These are phyloP conservation scores for Volvox africanus DNA, from an alignment of 139 green algal genomes.

Conservation along the genomic window DNA sequence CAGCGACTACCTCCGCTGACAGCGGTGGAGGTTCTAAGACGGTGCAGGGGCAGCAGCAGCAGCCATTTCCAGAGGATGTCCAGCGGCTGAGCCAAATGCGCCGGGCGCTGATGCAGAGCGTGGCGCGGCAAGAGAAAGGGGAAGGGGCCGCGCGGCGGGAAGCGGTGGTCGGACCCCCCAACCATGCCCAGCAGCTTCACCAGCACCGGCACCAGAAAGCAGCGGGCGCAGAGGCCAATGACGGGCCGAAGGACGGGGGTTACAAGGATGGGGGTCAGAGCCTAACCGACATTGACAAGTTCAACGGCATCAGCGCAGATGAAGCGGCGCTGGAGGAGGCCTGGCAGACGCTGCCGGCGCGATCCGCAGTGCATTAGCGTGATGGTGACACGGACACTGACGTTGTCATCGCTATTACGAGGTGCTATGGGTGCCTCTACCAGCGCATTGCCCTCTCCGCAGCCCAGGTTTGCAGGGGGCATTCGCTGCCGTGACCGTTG, in stretches of 20 bases:
- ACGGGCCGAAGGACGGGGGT: too few species aligned
- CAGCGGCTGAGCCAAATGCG: not conserved
- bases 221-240: not conserved
- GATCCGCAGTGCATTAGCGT: not conserved
- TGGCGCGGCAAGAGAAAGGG: not conserved
- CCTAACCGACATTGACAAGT: not conserved
- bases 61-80: not conserved
- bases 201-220: too few species aligned
- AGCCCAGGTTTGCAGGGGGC: too few species aligned
- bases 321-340: slow-evolving; percentile 4
- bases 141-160: not conserved
- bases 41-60: not conserved
- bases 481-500: too few species aligned
- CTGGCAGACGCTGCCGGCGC: not conserved
- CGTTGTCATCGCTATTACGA: too few species aligned
- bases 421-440: too few species aligned
- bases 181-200: too few species aligned
- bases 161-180: too few species aligned
- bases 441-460: too few species aligned
- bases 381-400: too few species aligned
- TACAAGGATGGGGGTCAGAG: not conserved
- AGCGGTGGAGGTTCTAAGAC: not conserved
- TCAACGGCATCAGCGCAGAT: not conserved
- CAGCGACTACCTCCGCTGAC: not conserved
- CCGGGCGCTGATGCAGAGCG: not conserved